Evolutionary conservation across 495 filamentous ascomycete species (phyloP).

Genomic region (Neurospora terricola): DNA sequence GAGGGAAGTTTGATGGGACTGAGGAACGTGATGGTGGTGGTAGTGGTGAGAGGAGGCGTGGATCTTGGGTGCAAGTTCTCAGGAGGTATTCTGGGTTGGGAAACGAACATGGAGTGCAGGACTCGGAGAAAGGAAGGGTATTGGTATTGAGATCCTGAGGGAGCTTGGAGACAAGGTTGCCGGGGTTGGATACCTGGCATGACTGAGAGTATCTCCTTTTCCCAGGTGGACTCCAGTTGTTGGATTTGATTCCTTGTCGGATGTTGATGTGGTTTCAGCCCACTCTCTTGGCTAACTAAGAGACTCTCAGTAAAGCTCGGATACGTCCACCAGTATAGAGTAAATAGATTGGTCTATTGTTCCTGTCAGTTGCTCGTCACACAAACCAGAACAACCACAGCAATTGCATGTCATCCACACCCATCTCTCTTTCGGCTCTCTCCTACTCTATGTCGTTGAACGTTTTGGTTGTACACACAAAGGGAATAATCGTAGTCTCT

Average conservation of each 20-base stretch:
- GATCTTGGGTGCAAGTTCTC: neutral
- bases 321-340: neutral
- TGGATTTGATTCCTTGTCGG: neutral
- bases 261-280: neutral
- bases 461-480: neutral
- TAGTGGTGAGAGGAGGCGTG: neutral
- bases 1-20: neutral
- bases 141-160: neutral
- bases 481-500: neutral
- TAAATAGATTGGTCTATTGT: neutral
- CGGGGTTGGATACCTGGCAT: neutral
- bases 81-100: neutral
- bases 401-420: neutral
- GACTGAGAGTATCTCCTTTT: neutral
- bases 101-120: neutral
- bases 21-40: neutral
- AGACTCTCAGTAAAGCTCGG: neutral
- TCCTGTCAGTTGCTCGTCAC: neutral
- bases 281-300: neutral
- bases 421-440: neutral
- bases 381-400: neutral
- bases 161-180: neutral
- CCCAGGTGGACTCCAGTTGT: neutral
- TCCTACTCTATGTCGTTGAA: neutral
- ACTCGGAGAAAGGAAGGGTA: neutral